Evolutionary conservation across 2,329 filamentous ascomycete species (phyloP), one percentile per base, ranked within the genome.

Genomic region (Coleophoma cylindrospora): DNA sequence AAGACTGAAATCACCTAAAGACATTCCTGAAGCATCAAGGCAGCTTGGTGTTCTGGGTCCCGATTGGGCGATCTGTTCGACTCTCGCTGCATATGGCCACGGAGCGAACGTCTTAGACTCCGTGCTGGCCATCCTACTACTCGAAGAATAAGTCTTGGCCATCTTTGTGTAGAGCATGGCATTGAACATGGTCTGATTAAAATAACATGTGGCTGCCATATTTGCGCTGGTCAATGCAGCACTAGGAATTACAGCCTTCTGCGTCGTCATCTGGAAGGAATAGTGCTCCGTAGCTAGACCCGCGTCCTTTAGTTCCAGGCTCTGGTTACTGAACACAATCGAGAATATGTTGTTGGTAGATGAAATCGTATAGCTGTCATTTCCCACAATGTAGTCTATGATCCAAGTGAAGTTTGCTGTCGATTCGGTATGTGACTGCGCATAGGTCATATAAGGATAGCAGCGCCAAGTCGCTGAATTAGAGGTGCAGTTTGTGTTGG

Each of bases 81-180:
- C 67, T 45, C 80, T 74, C 2, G 83, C 74, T 15, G 79, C 75
- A 50, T 74, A 83, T 0, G 81, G 79, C 82, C 82, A 86, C 1
- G 66, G 57, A 13, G 65, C 56, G 57, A 71, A 75, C 47, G 37
- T 48, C 56, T 40, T 48, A 14, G 38, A 37, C 19, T 50, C 67
- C 22, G 62, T 61, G 2, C 62, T 64, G 1, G 58, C 61, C 3
- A 65, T 61, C 1, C 70, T 64, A 0, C 58, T 51, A 6, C 61
- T 62, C 0, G 59, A 57, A 4, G 70, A 68, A 55, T 70, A 73
- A 0, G 64, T 64, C 54, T 68, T 71, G 38, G 61, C 54, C 65
- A 68, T 70, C 51, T 71, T 74, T n/a, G 81, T 85, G 69, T 84
- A 87, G 2, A 88, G 65, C 3, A 73, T 78, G 1, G 74, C 83